Evolutionary conservation across 2,329 filamentous ascomycete genomes (phyloP).

Genomic region (Rutstroemia sp.): DNA sequence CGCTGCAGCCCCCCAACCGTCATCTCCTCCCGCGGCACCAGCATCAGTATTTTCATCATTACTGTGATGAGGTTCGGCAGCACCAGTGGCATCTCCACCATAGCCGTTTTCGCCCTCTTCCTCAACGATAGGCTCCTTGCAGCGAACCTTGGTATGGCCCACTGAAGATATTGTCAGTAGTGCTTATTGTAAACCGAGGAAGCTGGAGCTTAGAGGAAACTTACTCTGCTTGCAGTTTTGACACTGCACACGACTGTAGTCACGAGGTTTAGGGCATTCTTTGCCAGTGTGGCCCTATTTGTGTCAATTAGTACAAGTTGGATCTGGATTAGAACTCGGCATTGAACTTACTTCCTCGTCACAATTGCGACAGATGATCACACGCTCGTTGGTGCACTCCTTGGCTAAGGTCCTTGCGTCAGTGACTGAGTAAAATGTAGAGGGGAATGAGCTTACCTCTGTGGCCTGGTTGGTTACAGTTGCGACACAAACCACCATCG

Average conservation of each 20-base stretch:
- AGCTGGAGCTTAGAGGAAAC: slow-evolving; percentile 10
- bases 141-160: slow-evolving; percentile 36
- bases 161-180: slow-evolving; percentile 14
- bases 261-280: slow-evolving; percentile 49
- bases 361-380: slow-evolving; percentile 45
- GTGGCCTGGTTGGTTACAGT: slow-evolving; percentile 60
- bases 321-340: background rate
- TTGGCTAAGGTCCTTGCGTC: slow-evolving; percentile 30
- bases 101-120: slow-evolving; percentile 14
- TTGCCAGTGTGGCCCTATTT: slow-evolving; percentile 46
- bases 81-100: slow-evolving; percentile 18
- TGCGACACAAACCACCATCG: slow-evolving; percentile 47
- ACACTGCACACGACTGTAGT: slow-evolving; percentile 51
- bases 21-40: background rate
- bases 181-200: background rate
- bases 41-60: background rate
- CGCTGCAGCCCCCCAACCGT: background rate
- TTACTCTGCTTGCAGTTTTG: slow-evolving; percentile 43
- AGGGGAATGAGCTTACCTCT: slow-evolving; percentile 18
- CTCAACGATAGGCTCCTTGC: slow-evolving; percentile 29
- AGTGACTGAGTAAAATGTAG: background rate
- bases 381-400: slow-evolving; percentile 35
- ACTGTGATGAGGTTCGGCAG: slow-evolving; percentile 10
- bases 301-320: background rate
- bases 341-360: slow-evolving; percentile 37